Percentiles rank a stretch among this genome's conserved stretches.
Evolutionary conservation across 1,284 basidiomycete species (phyloP).

Genomic region (Ganoderma lucidum): DNA sequence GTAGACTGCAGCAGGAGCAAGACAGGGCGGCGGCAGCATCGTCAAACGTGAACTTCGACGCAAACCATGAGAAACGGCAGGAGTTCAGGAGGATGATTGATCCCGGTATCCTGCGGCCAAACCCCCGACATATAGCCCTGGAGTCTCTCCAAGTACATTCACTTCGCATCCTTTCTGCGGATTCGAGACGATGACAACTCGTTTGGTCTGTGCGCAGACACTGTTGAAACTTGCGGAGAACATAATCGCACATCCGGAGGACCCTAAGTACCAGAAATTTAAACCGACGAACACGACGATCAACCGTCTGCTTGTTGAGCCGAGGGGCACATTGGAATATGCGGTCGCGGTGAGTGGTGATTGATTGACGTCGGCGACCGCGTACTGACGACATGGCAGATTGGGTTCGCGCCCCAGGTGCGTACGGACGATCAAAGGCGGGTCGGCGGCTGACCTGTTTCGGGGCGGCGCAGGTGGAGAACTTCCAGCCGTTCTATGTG

Average conservation of each 20-base stretch:
- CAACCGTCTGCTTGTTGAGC: slow-evolving; percentile 63
- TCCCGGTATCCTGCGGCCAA: slow-evolving; percentile 78
- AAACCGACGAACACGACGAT: slow-evolving; percentile 78
- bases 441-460: slow-evolving; percentile 11
- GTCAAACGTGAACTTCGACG: slow-evolving; percentile 50
- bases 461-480: slow-evolving; percentile 43
- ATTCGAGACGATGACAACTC: slow-evolving; percentile 11
- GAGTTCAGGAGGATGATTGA: slow-evolving; percentile 76
- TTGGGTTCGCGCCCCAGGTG: slow-evolving; percentile 76
- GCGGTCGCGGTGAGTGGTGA: slow-evolving; percentile 65
- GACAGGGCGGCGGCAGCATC: slow-evolving; percentile 24
- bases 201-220: slow-evolving; percentile 51
- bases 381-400: slow-evolving; percentile 46
- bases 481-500: slow-evolving; percentile 64
- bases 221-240: slow-evolving; percentile 77
- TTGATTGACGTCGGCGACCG: not conserved
- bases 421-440: slow-evolving; percentile 2
- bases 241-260: slow-evolving; percentile 71
- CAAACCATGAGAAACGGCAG: slow-evolving; percentile 71
- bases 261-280: slow-evolving; percentile 74
- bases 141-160: slow-evolving; percentile 67
- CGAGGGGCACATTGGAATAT: slow-evolving; percentile 80
- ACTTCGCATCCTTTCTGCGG: not conserved
- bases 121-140: slow-evolving; percentile 65
- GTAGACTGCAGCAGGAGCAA: slow-evolving; percentile 31